These are phyloP conservation scores for Arxiozyma heterogenica DNA, from an alignment of 1,139 yeast genomes.

Conservation along the genomic window DNA sequence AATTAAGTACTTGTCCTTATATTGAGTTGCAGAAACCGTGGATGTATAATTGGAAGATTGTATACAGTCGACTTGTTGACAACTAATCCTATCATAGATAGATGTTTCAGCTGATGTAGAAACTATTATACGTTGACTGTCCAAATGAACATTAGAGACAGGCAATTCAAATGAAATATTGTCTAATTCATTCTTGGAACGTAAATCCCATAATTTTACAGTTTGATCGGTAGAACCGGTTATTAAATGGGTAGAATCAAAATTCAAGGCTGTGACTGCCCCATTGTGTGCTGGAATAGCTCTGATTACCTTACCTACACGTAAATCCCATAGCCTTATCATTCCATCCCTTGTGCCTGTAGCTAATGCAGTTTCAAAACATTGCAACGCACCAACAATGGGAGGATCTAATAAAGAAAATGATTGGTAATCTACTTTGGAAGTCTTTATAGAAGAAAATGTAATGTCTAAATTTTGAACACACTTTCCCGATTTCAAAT, in stretches of 20 bases:
- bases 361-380: constrained; percentile 62
- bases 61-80: constrained; percentile 46
- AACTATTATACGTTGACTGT: constrained; percentile 43
- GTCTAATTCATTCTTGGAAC: constrained; percentile 54
- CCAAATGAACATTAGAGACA: constrained; percentile 47
- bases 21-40: constrained; percentile 32
- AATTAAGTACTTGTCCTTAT: constrained; percentile 52
- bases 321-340: constrained; percentile 67
- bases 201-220: constrained; percentile 61
- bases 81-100: constrained; percentile 47
- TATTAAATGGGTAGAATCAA: constrained; percentile 53
- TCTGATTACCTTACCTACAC: constrained; percentile 60
- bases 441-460: constrained; percentile 3
- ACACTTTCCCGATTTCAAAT: constrained; percentile 61
- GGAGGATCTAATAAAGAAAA: constrained; percentile 10
- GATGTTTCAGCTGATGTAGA: constrained; percentile 34
- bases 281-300: constrained; percentile 63
- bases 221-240: constrained; percentile 61
- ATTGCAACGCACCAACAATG: constrained; percentile 32
- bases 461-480: constrained; percentile 26
- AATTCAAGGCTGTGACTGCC: constrained; percentile 58
- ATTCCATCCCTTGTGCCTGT: constrained; percentile 71
- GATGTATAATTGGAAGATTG: constrained; percentile 29
- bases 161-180: constrained; percentile 50
- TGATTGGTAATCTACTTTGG: constrained; percentile 1